Percentiles rank a stretch among this genome's conserved stretches.
Evolutionary conservation across 2,329 filamentous ascomycete species (phyloP).

Genomic region (Zasmidium citrigriseum): DNA sequence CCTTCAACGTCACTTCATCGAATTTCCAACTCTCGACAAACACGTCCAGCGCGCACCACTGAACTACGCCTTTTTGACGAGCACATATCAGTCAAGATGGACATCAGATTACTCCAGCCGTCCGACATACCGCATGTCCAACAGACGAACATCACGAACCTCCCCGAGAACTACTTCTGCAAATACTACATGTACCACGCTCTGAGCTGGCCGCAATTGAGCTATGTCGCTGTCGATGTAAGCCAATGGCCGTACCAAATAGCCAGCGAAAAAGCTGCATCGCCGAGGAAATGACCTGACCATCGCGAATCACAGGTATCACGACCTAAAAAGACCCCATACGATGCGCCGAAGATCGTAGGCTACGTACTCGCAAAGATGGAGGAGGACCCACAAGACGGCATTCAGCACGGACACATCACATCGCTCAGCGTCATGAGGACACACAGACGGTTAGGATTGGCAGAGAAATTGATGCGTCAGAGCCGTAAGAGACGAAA

Average conservation of each 20-base stretch:
- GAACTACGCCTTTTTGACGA: too few species aligned
- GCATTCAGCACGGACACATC: slow-evolving; percentile 92
- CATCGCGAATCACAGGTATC: slow-evolving; percentile 54
- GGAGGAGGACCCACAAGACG: slow-evolving; percentile 95
- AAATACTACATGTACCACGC: slow-evolving; percentile 99
- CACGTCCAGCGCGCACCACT: too few species aligned
- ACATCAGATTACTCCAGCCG: slow-evolving; percentile 82
- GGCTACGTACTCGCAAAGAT: slow-evolving; percentile 99
- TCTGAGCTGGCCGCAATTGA: slow-evolving; percentile 95
- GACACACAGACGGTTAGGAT: slow-evolving; percentile 84
- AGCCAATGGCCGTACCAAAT: slow-evolving; percentile 25
- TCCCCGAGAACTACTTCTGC: slow-evolving; percentile 99
- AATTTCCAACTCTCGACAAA: background rate
- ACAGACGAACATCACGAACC: slow-evolving; percentile 97
- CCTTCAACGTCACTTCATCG: background rate
- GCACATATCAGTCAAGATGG: slow-evolving; percentile 67
- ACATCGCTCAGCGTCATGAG: slow-evolving; percentile 95
- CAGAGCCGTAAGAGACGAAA: slow-evolving; percentile 75
- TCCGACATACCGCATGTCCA: slow-evolving; percentile 90
- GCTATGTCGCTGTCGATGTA: slow-evolving; percentile 89
- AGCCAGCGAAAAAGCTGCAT: background rate
- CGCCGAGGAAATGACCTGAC: background rate
- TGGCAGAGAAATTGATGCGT: slow-evolving; percentile 96
- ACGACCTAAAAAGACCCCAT: slow-evolving; percentile 72
- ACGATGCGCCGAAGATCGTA: slow-evolving; percentile 95